Evolutionary conservation across 768 basidiomycete genomes (phyloP).

Genomic region (Tricholoma hemisulphureum): DNA sequence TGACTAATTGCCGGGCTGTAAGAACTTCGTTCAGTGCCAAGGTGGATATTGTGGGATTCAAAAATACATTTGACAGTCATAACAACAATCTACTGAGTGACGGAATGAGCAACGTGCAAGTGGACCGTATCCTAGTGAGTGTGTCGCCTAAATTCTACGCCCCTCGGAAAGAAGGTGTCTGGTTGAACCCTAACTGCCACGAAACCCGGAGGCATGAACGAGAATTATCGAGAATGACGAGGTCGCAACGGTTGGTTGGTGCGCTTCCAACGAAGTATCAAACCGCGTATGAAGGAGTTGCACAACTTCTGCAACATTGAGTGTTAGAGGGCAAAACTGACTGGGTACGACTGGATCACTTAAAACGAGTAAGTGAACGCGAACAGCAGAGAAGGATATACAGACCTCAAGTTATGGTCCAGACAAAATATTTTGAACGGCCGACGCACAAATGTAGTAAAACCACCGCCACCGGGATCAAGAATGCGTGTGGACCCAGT

Average conservation of each 20-base stretch:
- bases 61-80: too few relatives aligned
- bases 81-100: background rate
- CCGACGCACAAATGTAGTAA: background rate
- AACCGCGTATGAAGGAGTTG: constrained; percentile 22
- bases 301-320: background rate
- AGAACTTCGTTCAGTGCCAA: too few relatives aligned
- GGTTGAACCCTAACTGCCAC: constrained; percentile 11
- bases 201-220: constrained; percentile 36
- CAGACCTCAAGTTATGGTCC: background rate
- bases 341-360: background rate
- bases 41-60: too few relatives aligned
- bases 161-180: background rate
- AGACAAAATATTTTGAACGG: too few relatives aligned
- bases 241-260: constrained; percentile 21
- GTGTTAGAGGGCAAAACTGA: background rate
- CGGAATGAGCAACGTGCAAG: background rate
- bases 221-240: constrained; percentile 27
- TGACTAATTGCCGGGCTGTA: too few relatives aligned
- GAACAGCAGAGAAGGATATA: background rate
- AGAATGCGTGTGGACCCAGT: too few relatives aligned
- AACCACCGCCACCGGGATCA: too few relatives aligned
- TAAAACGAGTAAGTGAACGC: background rate
- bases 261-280: constrained; percentile 32
- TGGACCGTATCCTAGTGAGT: too few relatives aligned
- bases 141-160: background rate